Base-by-base conservation (phyloP, 2,329 filamentous ascomycete species). In the Fusarium sp. region DNA sequence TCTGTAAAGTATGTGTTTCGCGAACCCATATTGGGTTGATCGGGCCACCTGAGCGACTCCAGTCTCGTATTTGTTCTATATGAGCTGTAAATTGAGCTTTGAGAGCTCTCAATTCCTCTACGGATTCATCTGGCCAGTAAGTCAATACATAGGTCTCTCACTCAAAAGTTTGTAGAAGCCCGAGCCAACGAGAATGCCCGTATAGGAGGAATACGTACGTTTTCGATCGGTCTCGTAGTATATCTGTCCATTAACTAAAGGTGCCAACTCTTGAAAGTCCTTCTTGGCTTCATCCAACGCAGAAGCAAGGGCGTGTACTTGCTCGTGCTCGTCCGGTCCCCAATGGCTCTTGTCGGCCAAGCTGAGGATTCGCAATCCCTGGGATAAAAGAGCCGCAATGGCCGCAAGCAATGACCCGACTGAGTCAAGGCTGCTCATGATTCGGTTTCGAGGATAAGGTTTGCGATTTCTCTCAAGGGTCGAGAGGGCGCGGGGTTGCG, bases 241-340 rank as follows among this genome's bases (percentile, higher is more conserved):
- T 49, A 85, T 82, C 73, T 86, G 84, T 35, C 88, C 87, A 71
- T 88, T 86, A 59, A 90, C 84, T 46, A 90, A 81, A 50, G 83
- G 82, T 27, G 84, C 84, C 65, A 90, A 81, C 75, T 88, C 85
- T 80, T 90, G 88, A 71, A 90, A 90, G 80, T 90, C 88, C 78
- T 84, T 85, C 80, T 86, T 88, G 62, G 88, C 88, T 72, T 89
- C 87, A 76, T 89, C 87, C 56, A 90, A 82, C n/a, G 84, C 82
- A 39, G 84, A 81, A 74, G 89, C 85, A 59, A 90, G 82, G 53
- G 86, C 84, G 62, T 84, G 86, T 63, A 86, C 79, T 81, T 90
- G 88, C 76, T 90, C 88, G 76, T 88, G 86, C 81, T 90, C 88
- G 82, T 89, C 87, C 27, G 83, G 81, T 0, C 85, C 86, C 88